Conservation (phyloP, 1,284 basidiomycete species). For the Malassezia sympodialis region DNA sequence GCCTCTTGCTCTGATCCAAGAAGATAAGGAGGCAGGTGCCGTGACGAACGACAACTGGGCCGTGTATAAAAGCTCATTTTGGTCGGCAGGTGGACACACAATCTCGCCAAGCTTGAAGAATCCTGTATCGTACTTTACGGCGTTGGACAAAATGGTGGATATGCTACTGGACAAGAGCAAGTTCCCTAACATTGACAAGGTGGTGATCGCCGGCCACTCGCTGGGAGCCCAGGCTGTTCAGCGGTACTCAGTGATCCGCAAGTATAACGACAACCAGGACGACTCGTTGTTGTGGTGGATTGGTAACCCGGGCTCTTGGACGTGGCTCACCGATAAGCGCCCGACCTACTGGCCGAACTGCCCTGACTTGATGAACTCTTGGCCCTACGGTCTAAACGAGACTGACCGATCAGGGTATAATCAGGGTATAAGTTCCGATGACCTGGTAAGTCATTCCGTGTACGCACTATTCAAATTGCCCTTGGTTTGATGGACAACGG, state of each 20-base stretch:
- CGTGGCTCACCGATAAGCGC: neutral
- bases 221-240: slow-evolving; percentile 35
- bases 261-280: slow-evolving; percentile 30
- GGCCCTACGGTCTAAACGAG: slow-evolving; percentile 28
- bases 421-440: slow-evolving; percentile 21
- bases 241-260: slow-evolving; percentile 34
- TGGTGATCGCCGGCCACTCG: slow-evolving; percentile 42
- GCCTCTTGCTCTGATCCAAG: slow-evolving; percentile 31
- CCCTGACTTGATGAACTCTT: slow-evolving; percentile 16
- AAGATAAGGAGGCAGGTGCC: slow-evolving; percentile 29
- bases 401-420: slow-evolving; percentile 23
- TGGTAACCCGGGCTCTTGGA: slow-evolving; percentile 21
- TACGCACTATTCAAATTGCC: slow-evolving; percentile 28
- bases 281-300: slow-evolving; percentile 16
- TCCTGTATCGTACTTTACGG: slow-evolving; percentile 24
- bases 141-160: slow-evolving; percentile 35
- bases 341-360: slow-evolving; percentile 19
- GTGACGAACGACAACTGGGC: slow-evolving; percentile 23
- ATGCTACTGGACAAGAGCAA: slow-evolving; percentile 26
- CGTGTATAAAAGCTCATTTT: slow-evolving; percentile 28
- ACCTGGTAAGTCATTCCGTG: slow-evolving; percentile 25
- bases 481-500: slow-evolving; percentile 35
- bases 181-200: slow-evolving; percentile 33
- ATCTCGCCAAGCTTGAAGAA: slow-evolving; percentile 18
- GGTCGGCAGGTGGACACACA: slow-evolving; percentile 27